These are phyloP conservation scores for Aspergillus japonicus DNA, from an alignment of 2,329 filamentous ascomycete species.

Conservation along the genomic window DNA sequence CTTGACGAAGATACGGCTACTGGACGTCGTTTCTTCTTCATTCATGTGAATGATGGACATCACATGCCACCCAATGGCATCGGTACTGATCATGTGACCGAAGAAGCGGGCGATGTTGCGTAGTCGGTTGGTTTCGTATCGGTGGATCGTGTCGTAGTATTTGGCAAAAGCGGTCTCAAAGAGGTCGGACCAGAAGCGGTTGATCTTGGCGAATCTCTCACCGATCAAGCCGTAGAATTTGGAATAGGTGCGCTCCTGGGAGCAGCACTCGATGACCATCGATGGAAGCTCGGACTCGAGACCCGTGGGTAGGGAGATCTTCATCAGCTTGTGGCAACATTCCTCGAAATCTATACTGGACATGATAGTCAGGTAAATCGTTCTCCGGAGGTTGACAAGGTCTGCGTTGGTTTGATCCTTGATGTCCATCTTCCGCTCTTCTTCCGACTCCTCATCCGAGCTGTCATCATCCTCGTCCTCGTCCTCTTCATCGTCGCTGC, in stretches of 20 bases:
- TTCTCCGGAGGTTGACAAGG: constrained; percentile 85
- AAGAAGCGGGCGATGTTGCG: constrained; percentile 96
- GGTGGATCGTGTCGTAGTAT: constrained; percentile 97
- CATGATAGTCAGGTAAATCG: constrained; percentile 97
- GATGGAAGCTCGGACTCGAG: constrained; percentile 87
- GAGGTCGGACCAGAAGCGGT: constrained; percentile 87
- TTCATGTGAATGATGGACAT: constrained; percentile 83
- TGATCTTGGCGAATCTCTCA: constrained; percentile 93
- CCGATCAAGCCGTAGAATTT: constrained; percentile 96
- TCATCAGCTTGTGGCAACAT: constrained; percentile 95
- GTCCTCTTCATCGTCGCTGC: constrained; percentile 77
- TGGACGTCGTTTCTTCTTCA: constrained; percentile 94
- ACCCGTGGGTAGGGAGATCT: constrained; percentile 81
- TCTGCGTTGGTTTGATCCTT: constrained; percentile 98
- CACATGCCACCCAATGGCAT: constrained; percentile 90
- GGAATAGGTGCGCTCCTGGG: constrained; percentile 93
- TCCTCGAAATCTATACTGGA: constrained; percentile 95
- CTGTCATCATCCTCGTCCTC: constrained; percentile 62
- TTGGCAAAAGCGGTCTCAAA: constrained; percentile 88
- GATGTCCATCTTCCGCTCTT: constrained; percentile 85
- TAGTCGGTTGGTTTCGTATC: constrained; percentile 91
- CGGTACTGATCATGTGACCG: constrained; percentile 81
- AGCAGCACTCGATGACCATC: constrained; percentile 97
- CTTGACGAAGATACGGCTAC: constrained; percentile 97
- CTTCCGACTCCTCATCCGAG: constrained; percentile 69